Evolutionary conservation across 73 alveolate genomes (phyloP), one percentile per base, ranked within the genome.

Genomic region (Paramecium biaurelia): DNA sequence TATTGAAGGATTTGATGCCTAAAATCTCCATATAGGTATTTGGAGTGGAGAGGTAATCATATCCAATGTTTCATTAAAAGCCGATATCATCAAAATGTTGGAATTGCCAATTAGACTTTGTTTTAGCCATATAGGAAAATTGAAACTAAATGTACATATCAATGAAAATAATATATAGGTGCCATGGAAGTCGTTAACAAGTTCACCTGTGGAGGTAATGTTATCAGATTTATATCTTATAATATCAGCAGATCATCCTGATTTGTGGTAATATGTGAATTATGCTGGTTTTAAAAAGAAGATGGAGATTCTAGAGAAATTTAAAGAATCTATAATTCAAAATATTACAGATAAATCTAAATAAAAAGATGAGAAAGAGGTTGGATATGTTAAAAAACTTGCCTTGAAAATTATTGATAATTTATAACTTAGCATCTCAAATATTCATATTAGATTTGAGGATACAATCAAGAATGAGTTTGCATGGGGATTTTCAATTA

Each of bases 361-460:
- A 23, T 56, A 67, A 49, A 95, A 92, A 70, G 95, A 84, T 45
- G 93, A 92, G 12, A 92, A 97, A 90, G 96, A 96, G 85, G 95
- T 63, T 92, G 97, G 98, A 98, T 97, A 93, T 85, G 76, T 97
- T 38, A 97, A 97, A 84, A 97, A 98, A 76, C 76, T 97, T 43
- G 47, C 97, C 20, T 89, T 97, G 24, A 98, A 94, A 94, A 96
- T 97, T 34, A 93, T 97, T 53, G 99, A 98, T 92, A 98, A 98
- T 95, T 57, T 98, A 34, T 97, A 97, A 76, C 90, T 98, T 42
- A 95, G 94, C 38, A 95, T 98, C 82, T 92, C 95, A 47, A 98
- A 98, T 92, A 97, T 97, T 63, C 98, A 97, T 89, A 92, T 97
- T 8, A 93, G 99, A 68, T 96, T 94, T 85, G 99, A 98, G 85